phyloP scores from a whole-genome alignment of 2,329 filamentous ascomycete genomes.

The Diaporthe citrichinensis region DNA sequence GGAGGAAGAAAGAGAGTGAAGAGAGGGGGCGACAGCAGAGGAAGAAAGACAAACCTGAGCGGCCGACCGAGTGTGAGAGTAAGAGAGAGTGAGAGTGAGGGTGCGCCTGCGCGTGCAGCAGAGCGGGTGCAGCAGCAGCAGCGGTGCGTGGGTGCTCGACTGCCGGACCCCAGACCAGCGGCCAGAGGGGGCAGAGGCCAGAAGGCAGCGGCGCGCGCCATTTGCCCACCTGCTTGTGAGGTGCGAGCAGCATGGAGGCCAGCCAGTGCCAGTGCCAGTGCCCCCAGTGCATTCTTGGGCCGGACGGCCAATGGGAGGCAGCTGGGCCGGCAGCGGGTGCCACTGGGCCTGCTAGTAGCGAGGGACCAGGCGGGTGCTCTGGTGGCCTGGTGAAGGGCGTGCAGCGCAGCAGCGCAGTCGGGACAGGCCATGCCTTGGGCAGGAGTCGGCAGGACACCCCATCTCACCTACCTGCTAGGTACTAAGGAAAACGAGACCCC shows the following conservation, averaged over 20 bases:
- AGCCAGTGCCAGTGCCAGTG: slow-evolving; percentile 16
- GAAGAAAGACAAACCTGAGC: slow-evolving; percentile 39
- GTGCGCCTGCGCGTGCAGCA: slow-evolving; percentile 26
- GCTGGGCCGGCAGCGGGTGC: slow-evolving; percentile 14
- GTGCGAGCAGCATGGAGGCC: background rate
- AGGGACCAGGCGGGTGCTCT: slow-evolving; percentile 20
- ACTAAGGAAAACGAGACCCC: slow-evolving; percentile 16
- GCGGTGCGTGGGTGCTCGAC: slow-evolving; percentile 12
- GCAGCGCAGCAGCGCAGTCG: slow-evolving; percentile 6
- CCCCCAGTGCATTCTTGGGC: slow-evolving; percentile 6
- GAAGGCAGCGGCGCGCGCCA: slow-evolving; percentile 1
- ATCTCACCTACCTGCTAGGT: slow-evolving; percentile 16
- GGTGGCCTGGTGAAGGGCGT: slow-evolving; percentile 12
- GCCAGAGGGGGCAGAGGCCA: slow-evolving; percentile 5
- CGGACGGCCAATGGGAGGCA: slow-evolving; percentile 15
- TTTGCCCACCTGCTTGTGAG: background rate
- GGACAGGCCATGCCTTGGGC: slow-evolving; percentile 1
- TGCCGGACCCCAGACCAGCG: slow-evolving; percentile 27
- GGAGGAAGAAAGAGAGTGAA: slow-evolving; percentile 38
- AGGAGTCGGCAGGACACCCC: background rate
- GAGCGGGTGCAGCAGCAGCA: slow-evolving; percentile 30
- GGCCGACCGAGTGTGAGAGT: slow-evolving; percentile 28
- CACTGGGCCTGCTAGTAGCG: slow-evolving; percentile 6
- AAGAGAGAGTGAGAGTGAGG: slow-evolving; percentile 24
- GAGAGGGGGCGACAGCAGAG: slow-evolving; percentile 40